Conservation (phyloP, 108 stramenopile genomes). For the Fragilariopsis cylindrus region DNA sequence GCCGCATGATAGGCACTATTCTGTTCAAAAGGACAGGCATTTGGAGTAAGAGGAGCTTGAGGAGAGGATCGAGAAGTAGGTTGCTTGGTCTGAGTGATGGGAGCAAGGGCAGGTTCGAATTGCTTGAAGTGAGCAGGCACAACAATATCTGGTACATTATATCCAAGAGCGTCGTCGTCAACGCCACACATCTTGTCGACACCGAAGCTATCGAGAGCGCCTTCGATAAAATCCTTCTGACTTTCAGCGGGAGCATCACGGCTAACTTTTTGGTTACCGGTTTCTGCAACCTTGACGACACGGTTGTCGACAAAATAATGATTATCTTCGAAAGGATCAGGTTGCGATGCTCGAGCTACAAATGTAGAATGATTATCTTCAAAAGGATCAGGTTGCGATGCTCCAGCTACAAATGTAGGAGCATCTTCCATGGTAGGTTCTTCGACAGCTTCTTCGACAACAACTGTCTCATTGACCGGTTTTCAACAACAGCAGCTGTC, state of each 20-base stretch:
- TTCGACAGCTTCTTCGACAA: conserved; percentile 7
- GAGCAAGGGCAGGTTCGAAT: background rate
- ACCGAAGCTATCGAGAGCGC: conserved; percentile 5
- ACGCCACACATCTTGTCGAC: conserved; percentile 11
- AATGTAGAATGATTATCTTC: too few relatives aligned
- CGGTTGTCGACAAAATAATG: too few relatives aligned
- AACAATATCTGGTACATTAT: background rate
- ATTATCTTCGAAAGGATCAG: too few relatives aligned
- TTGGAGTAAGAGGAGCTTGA: too few relatives aligned
- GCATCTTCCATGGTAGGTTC: background rate
- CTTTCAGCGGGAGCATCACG: background rate
- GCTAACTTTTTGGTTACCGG: too few relatives aligned
- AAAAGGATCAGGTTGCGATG: too few relatives aligned
- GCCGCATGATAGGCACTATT: too few relatives aligned
- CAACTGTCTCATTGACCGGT: background rate
- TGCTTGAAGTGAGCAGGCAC: background rate
- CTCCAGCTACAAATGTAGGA: too few relatives aligned
- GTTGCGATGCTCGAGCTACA: too few relatives aligned
- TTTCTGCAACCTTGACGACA: too few relatives aligned
- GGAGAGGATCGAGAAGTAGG: too few relatives aligned
- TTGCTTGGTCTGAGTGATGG: background rate
- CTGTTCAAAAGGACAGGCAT: too few relatives aligned
- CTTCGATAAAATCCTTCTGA: conserved; percentile 1
- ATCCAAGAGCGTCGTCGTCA: conserved; percentile 10
- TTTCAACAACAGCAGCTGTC: background rate